Conservation (phyloP, 2,329 filamentous ascomycete species). For the Beauveria rudraprayagi region DNA sequence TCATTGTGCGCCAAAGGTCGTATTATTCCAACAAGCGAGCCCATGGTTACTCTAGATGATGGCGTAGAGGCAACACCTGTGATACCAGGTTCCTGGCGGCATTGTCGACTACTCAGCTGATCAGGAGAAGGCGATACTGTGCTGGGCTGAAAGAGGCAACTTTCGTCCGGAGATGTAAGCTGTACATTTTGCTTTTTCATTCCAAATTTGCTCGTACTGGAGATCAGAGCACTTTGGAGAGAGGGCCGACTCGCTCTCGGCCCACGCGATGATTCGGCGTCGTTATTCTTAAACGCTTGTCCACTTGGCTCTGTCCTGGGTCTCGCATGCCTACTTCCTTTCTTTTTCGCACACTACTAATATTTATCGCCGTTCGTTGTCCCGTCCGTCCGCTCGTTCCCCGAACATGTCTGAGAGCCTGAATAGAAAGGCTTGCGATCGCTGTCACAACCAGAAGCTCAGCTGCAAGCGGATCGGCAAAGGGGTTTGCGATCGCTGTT, state of each 20-base stretch:
- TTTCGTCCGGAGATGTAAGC: background rate
- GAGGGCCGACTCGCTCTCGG: no score
- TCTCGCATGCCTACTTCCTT: background rate
- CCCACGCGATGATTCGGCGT: slow-evolving; percentile 2
- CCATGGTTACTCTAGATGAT: background rate
- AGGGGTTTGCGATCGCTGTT: slow-evolving; percentile 35
- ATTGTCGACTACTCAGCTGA: background rate
- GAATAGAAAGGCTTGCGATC: slow-evolving; percentile 38
- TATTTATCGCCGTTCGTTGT: background rate
- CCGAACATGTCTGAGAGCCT: slow-evolving; percentile 29
- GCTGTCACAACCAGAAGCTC: slow-evolving; percentile 39
- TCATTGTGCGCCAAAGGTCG: background rate
- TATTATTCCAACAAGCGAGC: slow-evolving; percentile 7
- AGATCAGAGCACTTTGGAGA: background rate
- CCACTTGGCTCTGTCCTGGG: background rate
- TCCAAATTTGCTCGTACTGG: background rate
- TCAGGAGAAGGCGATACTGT: background rate
- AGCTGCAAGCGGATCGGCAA: slow-evolving; percentile 35
- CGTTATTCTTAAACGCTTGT: slow-evolving; percentile 7
- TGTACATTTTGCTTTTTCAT: background rate
- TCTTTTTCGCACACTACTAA: background rate
- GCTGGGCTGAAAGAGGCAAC: background rate
- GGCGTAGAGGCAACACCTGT: background rate
- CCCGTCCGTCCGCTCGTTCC: background rate
- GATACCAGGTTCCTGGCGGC: background rate